Evolutionary conservation across 352 stramenopile species (phyloP).

Genomic region (Blastocystis sp.): DNA sequence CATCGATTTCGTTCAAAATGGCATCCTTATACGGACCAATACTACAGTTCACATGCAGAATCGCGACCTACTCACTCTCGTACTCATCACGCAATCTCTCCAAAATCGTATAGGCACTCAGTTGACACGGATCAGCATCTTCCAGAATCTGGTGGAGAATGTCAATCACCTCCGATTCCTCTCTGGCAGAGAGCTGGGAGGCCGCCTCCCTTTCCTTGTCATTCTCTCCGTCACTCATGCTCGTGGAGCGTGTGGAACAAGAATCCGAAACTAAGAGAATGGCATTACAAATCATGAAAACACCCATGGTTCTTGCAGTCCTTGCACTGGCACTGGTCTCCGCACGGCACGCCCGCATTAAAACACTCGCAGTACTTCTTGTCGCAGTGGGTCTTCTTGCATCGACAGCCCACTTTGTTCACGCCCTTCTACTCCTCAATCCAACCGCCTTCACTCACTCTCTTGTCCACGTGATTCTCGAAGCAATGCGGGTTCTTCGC

Average conservation of each 20-base stretch:
- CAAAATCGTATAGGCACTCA: conserved; percentile 8
- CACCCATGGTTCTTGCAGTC: conserved; percentile 77
- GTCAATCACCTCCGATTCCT: background rate
- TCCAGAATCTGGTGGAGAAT: conserved; percentile 21
- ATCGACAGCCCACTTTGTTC: conserved; percentile 82
- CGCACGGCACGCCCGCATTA: conserved; percentile 80
- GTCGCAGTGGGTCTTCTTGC: conserved; percentile 82
- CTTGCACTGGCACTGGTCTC: conserved; percentile 83
- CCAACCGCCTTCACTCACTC: background rate
- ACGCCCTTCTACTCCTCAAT: conserved; percentile 59
- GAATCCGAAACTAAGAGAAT: conserved; percentile 7
- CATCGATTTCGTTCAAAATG: conserved; percentile 42
- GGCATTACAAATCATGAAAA: background rate
- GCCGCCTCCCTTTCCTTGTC: background rate
- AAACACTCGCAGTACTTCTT: conserved; percentile 88
- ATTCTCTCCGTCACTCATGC: background rate
- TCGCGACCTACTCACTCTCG: conserved; percentile 4
- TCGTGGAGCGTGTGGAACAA: background rate
- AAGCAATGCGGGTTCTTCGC: conserved; percentile 34
- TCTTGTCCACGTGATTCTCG: conserved; percentile 55
- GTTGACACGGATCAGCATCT: background rate
- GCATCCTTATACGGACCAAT: background rate
- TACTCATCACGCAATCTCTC: conserved; percentile 27
- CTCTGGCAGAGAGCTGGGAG: background rate
- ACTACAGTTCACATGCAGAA: conserved; percentile 11